Percentiles rank a stretch among this genome's conserved stretches.
These are phyloP conservation scores for Penicillium sp. DNA, from an alignment of 2,329 filamentous ascomycete species.

Conservation along the genomic window DNA sequence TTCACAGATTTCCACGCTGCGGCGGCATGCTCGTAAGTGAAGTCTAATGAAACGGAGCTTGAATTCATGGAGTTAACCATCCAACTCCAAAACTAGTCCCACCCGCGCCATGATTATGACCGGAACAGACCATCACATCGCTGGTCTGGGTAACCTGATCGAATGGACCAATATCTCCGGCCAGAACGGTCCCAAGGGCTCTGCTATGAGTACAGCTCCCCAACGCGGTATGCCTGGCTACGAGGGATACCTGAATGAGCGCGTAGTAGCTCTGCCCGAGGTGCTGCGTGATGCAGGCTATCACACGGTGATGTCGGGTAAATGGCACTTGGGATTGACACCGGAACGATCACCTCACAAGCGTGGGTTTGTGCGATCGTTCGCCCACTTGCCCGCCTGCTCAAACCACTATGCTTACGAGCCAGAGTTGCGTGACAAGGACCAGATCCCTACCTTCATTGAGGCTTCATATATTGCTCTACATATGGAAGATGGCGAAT, in stretches of 20 bases:
- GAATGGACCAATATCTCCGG: constrained; percentile 57
- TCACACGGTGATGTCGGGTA: constrained; percentile 60
- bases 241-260: constrained; percentile 62
- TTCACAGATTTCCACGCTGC: constrained; percentile 66
- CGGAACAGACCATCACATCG: constrained; percentile 58
- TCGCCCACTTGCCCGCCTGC: constrained; percentile 61
- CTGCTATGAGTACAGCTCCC: constrained; percentile 51
- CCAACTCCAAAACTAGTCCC: constrained; percentile 33
- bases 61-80: not conserved
- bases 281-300: constrained; percentile 59
- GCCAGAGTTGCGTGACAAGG: constrained; percentile 41
- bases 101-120: constrained; percentile 66
- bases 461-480: constrained; percentile 44
- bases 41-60: not conserved
- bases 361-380: constrained; percentile 59
- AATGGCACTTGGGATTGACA: constrained; percentile 62
- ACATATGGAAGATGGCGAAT: constrained; percentile 47
- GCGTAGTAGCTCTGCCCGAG: constrained; percentile 59
- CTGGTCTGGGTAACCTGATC: constrained; percentile 57
- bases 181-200: constrained; percentile 53
- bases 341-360: constrained; percentile 56
- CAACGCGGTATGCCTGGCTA: constrained; percentile 61
- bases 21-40: constrained; percentile 55
- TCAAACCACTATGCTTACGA: constrained; percentile 59
- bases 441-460: constrained; percentile 43